A percentile compares a stretch with the other conserved stretches of the same genome.
These are phyloP conservation scores for Arthroderma sp. DNA, from an alignment of 2,329 filamentous ascomycete genomes.

Conservation along the genomic window DNA sequence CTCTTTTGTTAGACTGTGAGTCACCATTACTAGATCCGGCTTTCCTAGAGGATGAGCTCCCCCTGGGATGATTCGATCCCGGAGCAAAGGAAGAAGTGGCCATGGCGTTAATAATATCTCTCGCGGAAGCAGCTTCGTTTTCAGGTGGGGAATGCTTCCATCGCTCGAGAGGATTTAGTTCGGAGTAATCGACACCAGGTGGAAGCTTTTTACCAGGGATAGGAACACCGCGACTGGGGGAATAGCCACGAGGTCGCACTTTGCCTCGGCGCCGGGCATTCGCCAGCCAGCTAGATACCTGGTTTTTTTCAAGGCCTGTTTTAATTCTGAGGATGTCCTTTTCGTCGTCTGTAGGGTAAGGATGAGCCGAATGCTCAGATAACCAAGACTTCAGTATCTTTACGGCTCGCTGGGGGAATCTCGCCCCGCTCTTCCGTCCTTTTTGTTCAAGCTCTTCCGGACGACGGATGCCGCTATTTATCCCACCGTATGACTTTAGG, in stretches of 20 bases:
- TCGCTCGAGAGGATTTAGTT: conserved; percentile 53
- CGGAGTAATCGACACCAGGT: conserved; percentile 34
- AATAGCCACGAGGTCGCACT: conserved; percentile 54
- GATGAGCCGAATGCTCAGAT: conserved; percentile 62
- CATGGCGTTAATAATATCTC: conserved; percentile 51
- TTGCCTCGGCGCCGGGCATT: conserved; percentile 78
- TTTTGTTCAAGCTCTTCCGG: conserved; percentile 24
- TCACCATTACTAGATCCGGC: conserved; percentile 36
- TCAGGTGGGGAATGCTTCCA: conserved; percentile 58
- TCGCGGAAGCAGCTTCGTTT: conserved; percentile 52
- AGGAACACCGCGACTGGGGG: conserved; percentile 59
- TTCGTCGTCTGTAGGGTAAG: conserved; percentile 78
- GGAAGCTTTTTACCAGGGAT: conserved; percentile 50
- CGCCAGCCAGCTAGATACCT: conserved; percentile 86
- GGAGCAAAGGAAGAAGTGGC: conserved; percentile 27
- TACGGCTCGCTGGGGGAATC: conserved; percentile 69
- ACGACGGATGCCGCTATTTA: conserved; percentile 12
- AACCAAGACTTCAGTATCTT: conserved; percentile 77
- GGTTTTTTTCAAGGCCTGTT: conserved; percentile 67
- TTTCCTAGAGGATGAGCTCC: conserved; percentile 23
- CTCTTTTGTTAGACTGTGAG: conserved; percentile 41
- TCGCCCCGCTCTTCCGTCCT: conserved; percentile 52
- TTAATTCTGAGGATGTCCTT: conserved; percentile 65
- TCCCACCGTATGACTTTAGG: conserved; percentile 28
- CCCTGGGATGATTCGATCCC: conserved; percentile 18